A percentile compares a stretch with the other conserved stretches of the same genome.
Evolutionary conservation across 306 rosid genomes (phyloP).

Genomic region (Acacia confusa): DNA sequence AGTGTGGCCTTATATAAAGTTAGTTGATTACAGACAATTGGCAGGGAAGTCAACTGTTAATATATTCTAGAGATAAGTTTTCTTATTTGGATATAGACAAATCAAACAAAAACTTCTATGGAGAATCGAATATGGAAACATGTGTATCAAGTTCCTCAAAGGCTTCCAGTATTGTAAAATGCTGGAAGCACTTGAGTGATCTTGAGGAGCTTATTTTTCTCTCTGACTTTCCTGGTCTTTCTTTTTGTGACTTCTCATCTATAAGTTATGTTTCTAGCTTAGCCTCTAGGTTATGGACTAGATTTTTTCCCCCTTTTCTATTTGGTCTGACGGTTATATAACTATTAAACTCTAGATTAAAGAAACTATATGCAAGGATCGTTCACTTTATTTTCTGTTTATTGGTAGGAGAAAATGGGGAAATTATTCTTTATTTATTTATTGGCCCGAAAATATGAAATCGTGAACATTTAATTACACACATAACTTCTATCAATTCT

Average conservation of each 20-base stretch:
- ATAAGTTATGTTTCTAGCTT: not conserved
- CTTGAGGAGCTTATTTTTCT: not conserved
- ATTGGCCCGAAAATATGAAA: too few species aligned
- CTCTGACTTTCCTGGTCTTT: not conserved
- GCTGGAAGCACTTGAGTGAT: not conserved
- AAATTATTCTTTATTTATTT: too few species aligned
- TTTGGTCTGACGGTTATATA: not conserved
- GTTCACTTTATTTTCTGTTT: not conserved
- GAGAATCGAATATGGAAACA: not conserved
- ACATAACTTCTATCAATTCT: not conserved
- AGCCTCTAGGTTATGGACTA: not conserved
- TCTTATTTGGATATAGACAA: not conserved
- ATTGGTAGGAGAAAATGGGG: too few species aligned
- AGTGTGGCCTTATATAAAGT: not conserved
- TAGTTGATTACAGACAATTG: not conserved
- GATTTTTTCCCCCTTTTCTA: not conserved
- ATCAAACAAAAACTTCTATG: not conserved
- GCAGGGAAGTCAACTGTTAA: not conserved
- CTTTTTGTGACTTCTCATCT: not conserved
- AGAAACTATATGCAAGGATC: not conserved
- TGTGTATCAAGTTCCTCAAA: not conserved
- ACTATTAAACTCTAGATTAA: not conserved
- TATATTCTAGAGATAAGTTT: not conserved
- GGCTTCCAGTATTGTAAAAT: not conserved
- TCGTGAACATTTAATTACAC: not conserved